phyloP scores from a whole-genome alignment of 768 basidiomycete genomes.

The Boletales sp. region DNA sequence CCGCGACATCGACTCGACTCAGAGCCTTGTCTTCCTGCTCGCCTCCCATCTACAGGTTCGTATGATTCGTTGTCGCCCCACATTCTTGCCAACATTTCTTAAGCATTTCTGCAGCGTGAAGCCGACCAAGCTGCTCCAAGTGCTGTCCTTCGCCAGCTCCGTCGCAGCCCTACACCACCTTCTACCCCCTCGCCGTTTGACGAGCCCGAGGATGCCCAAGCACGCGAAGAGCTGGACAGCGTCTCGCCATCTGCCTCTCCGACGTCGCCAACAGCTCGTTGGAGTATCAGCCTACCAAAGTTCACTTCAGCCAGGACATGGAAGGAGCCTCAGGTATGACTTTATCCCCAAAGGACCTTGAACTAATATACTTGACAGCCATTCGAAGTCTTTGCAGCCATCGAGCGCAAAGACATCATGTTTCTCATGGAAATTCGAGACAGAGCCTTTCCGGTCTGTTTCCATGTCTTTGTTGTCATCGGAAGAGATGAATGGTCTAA shows the following conservation, averaged over 20 bases:
- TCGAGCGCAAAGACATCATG: constrained; percentile 80
- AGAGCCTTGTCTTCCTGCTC: constrained; percentile 59
- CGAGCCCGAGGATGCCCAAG: constrained; percentile 12
- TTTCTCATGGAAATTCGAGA: constrained; percentile 84
- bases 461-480: background rate
- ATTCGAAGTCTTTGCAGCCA: constrained; percentile 74
- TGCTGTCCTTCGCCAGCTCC: constrained; percentile 54
- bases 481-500: background rate
- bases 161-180: constrained; percentile 41
- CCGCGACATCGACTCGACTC: constrained; percentile 42
- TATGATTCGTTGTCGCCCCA: constrained; percentile 9
- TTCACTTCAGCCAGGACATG: constrained; percentile 28
- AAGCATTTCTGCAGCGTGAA: constrained; percentile 72
- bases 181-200: constrained; percentile 21
- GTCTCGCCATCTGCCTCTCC: constrained; percentile 18
- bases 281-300: constrained; percentile 13
- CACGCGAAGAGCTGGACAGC: constrained; percentile 10
- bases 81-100: constrained; percentile 23
- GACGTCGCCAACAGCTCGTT: constrained; percentile 18
- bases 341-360: background rate
- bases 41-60: constrained; percentile 66
- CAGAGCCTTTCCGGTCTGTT: constrained; percentile 70
- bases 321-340: constrained; percentile 53
- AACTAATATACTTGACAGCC: constrained; percentile 32
- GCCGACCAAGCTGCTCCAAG: constrained; percentile 56